Percentiles rank a stretch among this genome's conserved stretches.
Conservation (phyloP, 1,284 basidiomycete genomes). For the Farysia itapuensis region DNA sequence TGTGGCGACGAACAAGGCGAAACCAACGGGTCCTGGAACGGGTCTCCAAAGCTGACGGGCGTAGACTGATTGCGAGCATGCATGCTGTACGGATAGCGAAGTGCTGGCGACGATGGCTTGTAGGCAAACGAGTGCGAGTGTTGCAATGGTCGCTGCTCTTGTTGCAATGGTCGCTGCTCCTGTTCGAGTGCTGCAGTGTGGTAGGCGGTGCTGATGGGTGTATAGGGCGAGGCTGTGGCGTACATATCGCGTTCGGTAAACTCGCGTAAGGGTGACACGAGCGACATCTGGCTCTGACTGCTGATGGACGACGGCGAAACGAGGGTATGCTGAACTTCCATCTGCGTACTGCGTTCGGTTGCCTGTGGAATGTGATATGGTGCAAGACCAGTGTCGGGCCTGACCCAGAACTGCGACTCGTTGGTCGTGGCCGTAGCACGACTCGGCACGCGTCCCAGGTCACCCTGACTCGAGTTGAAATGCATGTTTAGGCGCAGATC, state of each 20-base stretch:
- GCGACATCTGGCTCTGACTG: not conserved
- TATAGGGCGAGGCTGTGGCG: not conserved
- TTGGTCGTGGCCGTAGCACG: conserved; percentile 19
- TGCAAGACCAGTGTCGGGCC: conserved; percentile 6
- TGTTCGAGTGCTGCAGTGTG: not conserved
- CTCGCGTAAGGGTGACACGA: not conserved
- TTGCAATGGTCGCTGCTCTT: not conserved
- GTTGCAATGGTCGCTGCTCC: not conserved
- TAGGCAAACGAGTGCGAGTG: not conserved
- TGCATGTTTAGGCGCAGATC: conserved; percentile 16
- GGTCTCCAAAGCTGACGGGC: not conserved
- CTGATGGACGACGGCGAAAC: not conserved
- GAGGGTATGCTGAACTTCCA: too few relatives aligned
- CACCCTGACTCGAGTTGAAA: conserved; percentile 19
- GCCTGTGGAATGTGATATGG: conserved; percentile 1
- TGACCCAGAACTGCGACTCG: conserved; percentile 29
- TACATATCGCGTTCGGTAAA: not conserved
- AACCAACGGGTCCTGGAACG: not conserved
- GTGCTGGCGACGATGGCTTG: not conserved
- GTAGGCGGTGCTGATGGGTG: not conserved
- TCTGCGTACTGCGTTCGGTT: conserved; percentile 6
- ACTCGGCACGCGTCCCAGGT: conserved; percentile 22
- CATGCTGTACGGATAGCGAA: not conserved
- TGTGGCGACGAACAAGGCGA: too few relatives aligned
- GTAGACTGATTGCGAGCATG: not conserved